Base-by-base conservation (phyloP, 805 yeast species). In the Candida anglica region DNA sequence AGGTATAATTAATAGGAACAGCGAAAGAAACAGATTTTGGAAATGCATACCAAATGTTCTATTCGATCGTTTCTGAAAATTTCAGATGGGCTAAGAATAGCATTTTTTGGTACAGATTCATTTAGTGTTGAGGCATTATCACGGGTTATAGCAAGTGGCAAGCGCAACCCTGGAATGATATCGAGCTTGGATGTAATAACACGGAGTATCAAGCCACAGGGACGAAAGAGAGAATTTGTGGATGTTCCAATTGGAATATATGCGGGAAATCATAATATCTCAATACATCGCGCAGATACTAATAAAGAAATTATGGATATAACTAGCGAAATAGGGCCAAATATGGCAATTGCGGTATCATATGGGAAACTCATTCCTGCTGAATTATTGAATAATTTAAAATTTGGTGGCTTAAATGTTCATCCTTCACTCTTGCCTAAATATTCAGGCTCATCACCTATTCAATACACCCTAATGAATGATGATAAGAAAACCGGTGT, bases 341-440 rank as follows among this genome's bases (percentile, higher is more conserved):
- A 83, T 41, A 52, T 88, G 43, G 81, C 88, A 1, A 68, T 93
- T n/a, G 97, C 98, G 0, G 97, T 88, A 1, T 87, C 97, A 0
- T 93, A 79, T 54, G 98, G 98, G 0, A 69, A 69, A 32, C 63
- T 91, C 28, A 87, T 93, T 3, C 97, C 98, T 0, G 60, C 58
- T 0, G 38, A 53, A 2, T 76, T 87, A 42, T 56, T 93, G 2
- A 32, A 49, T 0, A 32, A 53, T 0, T 59, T 79, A 15, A 53
- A 56, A 9, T 76, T 56, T 48, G 87, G 89, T 3, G 94, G 97
- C 0, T 52, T 93, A 18, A 93, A 93, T 51, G 87, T 93, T 1
- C 98, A 93, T 53, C 98, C 98, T 0, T 87, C 96, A 0, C 53
- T 88, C 5, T 67, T 93, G 6, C 98, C 98, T 0, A 63, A 60